phyloP scores from a whole-genome alignment of 2,329 filamentous ascomycete species.

The Microdochium nivale region DNA sequence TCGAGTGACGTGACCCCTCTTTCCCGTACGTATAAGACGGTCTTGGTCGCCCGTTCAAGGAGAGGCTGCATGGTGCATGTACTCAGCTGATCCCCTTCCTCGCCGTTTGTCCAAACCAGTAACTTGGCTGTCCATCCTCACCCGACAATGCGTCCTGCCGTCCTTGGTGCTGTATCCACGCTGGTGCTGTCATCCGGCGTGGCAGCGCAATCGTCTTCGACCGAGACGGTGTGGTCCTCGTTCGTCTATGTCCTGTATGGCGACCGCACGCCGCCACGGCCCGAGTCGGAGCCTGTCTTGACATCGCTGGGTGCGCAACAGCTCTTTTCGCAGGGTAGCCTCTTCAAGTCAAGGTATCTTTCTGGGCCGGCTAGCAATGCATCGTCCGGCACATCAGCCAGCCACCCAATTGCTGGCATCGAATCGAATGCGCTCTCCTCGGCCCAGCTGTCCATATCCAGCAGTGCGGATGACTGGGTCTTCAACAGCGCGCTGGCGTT shows the following conservation, averaged over 20 bases:
- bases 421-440: constrained; percentile 37
- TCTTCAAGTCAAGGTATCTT: constrained; percentile 42
- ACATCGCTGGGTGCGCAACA: constrained; percentile 47
- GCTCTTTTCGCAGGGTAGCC: constrained; percentile 35
- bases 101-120: background rate
- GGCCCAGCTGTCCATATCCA: constrained; percentile 31
- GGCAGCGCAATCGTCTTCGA: constrained; percentile 1
- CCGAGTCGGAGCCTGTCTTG: constrained; percentile 22
- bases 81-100: too few species aligned
- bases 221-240: constrained; percentile 38
- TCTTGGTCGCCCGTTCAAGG: too few species aligned
- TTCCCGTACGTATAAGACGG: too few species aligned
- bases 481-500: constrained; percentile 67
- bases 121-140: background rate
- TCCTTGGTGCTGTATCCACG: background rate
- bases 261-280: constrained; percentile 38
- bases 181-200: background rate
- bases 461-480: constrained; percentile 36
- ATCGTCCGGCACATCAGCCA: constrained; percentile 13
- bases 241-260: constrained; percentile 42
- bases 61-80: too few species aligned
- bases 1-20: too few species aligned
- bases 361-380: constrained; percentile 11
- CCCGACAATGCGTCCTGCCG: background rate
- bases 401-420: constrained; percentile 33